These are phyloP conservation scores for Cydonia oblonga DNA, from an alignment of 331 rosid species.

Conservation along the genomic window DNA sequence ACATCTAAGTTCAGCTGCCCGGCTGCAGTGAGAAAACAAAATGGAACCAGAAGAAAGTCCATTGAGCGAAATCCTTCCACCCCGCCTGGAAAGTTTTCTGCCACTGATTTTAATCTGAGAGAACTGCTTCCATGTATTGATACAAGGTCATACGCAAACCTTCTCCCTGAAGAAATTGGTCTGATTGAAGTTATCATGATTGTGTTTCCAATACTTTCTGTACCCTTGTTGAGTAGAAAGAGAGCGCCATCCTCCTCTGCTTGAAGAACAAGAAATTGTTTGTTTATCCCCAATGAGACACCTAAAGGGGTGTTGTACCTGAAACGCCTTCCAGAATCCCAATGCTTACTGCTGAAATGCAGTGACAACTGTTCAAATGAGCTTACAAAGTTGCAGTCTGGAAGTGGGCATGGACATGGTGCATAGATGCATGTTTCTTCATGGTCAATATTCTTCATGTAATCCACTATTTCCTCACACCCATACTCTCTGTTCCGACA, in stretches of 20 bases:
- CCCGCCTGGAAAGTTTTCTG: slow-evolving; percentile 14
- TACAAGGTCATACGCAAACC: slow-evolving; percentile 17
- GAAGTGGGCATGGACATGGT: slow-evolving; percentile 29
- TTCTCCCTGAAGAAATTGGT: slow-evolving; percentile 14
- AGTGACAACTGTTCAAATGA: slow-evolving; percentile 20
- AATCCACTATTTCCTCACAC: slow-evolving; percentile 21
- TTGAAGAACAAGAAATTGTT: slow-evolving; percentile 25
- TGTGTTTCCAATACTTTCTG: slow-evolving; percentile 17
- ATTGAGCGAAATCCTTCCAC: slow-evolving; percentile 13
- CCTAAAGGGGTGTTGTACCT: slow-evolving; percentile 19
- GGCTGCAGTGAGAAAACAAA: slow-evolving; percentile 16
- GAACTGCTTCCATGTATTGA: slow-evolving; percentile 14
- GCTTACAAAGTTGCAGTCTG: slow-evolving; percentile 17
- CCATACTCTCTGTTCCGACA: slow-evolving; percentile 28
- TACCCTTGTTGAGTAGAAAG: slow-evolving; percentile 27
- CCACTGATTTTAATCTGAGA: slow-evolving; percentile 18
- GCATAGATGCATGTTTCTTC: slow-evolving; percentile 22
- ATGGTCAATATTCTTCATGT: slow-evolving; percentile 11
- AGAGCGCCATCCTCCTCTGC: slow-evolving; percentile 35
- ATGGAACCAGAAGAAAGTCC: slow-evolving; percentile 35
- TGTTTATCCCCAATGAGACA: slow-evolving; percentile 14
- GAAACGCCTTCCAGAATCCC: slow-evolving; percentile 31
- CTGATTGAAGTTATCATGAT: slow-evolving; percentile 23
- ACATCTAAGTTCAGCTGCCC: slow-evolving; percentile 28
- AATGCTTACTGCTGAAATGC: slow-evolving; percentile 27